Conservation (phyloP, 1,284 basidiomycete species). For the Ustilago bromivora region DNA sequence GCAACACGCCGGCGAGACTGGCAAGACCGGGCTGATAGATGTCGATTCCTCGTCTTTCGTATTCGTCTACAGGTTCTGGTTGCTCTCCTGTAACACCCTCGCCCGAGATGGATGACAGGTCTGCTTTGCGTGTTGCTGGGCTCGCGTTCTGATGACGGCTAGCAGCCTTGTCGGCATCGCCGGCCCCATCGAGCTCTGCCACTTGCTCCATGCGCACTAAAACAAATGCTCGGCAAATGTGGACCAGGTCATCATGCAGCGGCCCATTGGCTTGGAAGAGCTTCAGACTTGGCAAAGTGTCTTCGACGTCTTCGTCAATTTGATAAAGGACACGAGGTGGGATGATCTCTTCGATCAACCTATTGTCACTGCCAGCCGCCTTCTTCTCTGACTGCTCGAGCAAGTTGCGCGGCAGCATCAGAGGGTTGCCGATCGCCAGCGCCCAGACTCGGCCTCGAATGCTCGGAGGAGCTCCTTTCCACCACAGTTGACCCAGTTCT, state of each 20-base stretch:
- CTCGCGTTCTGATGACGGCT: conserved; percentile 21
- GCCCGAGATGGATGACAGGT: conserved; percentile 8
- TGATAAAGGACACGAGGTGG: conserved; percentile 73
- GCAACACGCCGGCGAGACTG: conserved; percentile 83
- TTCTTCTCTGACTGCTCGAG: conserved; percentile 36
- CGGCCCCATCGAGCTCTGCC: conserved; percentile 32
- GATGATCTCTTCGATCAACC: conserved; percentile 17
- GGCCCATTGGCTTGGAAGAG: conserved; percentile 86
- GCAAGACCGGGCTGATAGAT: conserved; percentile 66
- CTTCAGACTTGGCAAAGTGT: conserved; percentile 86
- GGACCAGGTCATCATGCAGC: conserved; percentile 85
- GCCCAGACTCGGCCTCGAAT: conserved; percentile 89
- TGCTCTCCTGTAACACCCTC: background rate
- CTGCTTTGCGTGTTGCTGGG: conserved; percentile 5
- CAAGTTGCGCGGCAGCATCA: conserved; percentile 76
- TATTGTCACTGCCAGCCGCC: conserved; percentile 1
- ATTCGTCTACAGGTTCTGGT: conserved; percentile 21
- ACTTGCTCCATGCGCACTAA: conserved; percentile 88
- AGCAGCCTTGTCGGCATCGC: conserved; percentile 33
- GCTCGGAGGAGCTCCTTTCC: conserved; percentile 88
- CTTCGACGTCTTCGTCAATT: conserved; percentile 83
- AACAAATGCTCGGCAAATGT: conserved; percentile 90
- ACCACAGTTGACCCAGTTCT: conserved; percentile 83
- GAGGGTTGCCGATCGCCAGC: conserved; percentile 85
- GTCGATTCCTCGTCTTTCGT: conserved; percentile 37